Conservation (phyloP, 2,329 filamentous ascomycete species). For the Xylaria sp. region DNA sequence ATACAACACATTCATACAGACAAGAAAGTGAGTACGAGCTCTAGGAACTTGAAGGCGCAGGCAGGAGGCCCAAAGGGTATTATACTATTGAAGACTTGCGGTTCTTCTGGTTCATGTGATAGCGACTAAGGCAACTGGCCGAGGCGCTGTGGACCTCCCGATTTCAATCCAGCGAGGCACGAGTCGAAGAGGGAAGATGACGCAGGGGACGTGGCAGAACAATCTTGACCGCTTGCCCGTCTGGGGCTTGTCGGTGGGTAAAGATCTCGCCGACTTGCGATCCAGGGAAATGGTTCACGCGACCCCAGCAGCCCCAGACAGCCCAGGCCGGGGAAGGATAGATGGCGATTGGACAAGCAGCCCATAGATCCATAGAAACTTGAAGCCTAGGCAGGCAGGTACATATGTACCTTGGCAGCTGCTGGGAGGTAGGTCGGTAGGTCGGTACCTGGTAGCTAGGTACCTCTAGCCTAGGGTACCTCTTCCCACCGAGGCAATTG, state of each 20-base stretch:
- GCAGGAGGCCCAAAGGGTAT: neutral
- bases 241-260: neutral
- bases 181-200: conserved; percentile 10
- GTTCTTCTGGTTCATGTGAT: conserved; percentile 21
- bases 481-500: too few species aligned
- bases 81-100: conserved; percentile 9
- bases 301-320: too few species aligned
- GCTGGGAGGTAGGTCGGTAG: too few species aligned
- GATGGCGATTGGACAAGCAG: neutral
- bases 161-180: conserved; percentile 9
- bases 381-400: too few species aligned
- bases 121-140: conserved; percentile 15
- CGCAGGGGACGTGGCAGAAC: conserved; percentile 21
- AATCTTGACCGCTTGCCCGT: conserved; percentile 17
- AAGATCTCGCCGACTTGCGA: neutral
- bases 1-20: conserved; percentile 19
- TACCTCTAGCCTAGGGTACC: too few species aligned
- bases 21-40: conserved; percentile 2
- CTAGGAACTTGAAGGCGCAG: neutral
- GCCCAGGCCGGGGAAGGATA: neutral
- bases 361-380: too few species aligned
- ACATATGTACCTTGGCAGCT: too few species aligned
- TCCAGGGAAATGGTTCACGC: neutral
- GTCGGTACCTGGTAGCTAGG: too few species aligned
- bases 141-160: conserved; percentile 11